phyloP scores from a whole-genome alignment of 2,329 filamentous ascomycete genomes.

The Colletotrichum limetticola region DNA sequence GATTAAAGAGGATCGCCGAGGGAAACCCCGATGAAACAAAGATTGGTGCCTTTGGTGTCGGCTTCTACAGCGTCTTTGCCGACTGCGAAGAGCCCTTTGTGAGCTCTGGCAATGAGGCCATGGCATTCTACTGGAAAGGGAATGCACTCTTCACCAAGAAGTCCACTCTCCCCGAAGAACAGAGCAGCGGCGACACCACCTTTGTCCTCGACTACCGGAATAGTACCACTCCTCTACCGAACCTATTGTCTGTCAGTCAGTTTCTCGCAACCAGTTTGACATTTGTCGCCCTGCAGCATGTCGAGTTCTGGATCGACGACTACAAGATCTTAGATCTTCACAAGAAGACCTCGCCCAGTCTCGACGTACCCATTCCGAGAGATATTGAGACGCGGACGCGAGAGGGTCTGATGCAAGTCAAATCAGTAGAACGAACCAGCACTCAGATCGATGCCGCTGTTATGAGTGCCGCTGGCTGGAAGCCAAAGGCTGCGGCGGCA shows the following conservation, averaged over 20 bases:
- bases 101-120: conserved; percentile 89
- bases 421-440: conserved; percentile 83
- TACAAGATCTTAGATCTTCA: conserved; percentile 81
- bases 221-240: conserved; percentile 85
- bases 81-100: conserved; percentile 99
- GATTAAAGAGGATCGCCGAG: conserved; percentile 96
- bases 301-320: conserved; percentile 92
- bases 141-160: conserved; percentile 95
- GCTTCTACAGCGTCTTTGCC: conserved; percentile 98
- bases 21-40: conserved; percentile 99
- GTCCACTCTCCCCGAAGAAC: conserved; percentile 75
- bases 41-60: conserved; percentile 97
- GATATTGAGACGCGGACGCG: conserved; percentile 86
- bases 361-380: conserved; percentile 76
- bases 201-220: conserved; percentile 97
- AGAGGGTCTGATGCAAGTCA: conserved; percentile 89
- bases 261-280: conserved; percentile 96
- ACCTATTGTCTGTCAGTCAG: conserved; percentile 86
- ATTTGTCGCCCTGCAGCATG: conserved; percentile 87
- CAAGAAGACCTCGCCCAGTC: conserved; percentile 87
- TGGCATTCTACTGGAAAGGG: conserved; percentile 99
- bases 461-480: conserved; percentile 90
- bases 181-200: conserved; percentile 79
- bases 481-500: conserved; percentile 60
- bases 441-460: conserved; percentile 92